Conservation (phyloP, 1,284 basidiomycete species). For the Pseudozyma hubeiensis region DNA sequence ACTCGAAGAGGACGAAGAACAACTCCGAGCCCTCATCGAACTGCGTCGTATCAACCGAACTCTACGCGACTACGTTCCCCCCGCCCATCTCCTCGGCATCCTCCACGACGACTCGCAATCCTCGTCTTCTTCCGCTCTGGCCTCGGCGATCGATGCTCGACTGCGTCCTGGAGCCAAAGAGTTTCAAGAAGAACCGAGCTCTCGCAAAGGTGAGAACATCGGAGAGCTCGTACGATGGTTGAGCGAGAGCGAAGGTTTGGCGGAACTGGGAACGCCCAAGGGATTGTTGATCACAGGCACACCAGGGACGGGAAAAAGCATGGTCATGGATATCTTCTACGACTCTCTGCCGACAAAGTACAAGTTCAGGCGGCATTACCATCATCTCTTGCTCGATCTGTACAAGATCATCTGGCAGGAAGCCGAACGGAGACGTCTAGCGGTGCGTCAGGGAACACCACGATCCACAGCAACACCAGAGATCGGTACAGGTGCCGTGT, state of each 20-base stretch:
- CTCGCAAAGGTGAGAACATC: constrained; percentile 37
- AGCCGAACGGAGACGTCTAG: constrained; percentile 71
- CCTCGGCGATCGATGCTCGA: constrained; percentile 27
- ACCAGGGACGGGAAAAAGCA: constrained; percentile 74
- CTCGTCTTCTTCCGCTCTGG: constrained; percentile 25
- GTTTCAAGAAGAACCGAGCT: constrained; percentile 19
- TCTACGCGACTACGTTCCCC: constrained; percentile 73
- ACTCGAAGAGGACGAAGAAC: constrained; percentile 76
- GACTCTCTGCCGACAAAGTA: constrained; percentile 74
- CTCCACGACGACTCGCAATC: constrained; percentile 38
- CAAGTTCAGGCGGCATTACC: constrained; percentile 78
- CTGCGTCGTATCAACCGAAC: constrained; percentile 72
- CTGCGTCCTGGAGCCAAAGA: constrained; percentile 15
- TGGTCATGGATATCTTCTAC: constrained; percentile 78
- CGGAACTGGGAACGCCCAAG: constrained; percentile 74
- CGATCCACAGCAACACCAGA: constrained; percentile 48
- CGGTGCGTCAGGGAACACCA: constrained; percentile 44
- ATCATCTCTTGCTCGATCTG: constrained; percentile 77
- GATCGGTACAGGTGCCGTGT: constrained; percentile 61
- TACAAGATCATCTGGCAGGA: constrained; percentile 77
- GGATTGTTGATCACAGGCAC: constrained; percentile 73
- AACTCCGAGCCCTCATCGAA: constrained; percentile 76
- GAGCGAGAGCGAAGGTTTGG: constrained; percentile 75
- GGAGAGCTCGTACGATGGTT: constrained; percentile 73
- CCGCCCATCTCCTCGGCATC: constrained; percentile 64